Evolutionary conservation across 129 eudicot species (phyloP), one percentile per base, ranked within the genome.

Genomic region (Gnaphalium uliginosum): DNA sequence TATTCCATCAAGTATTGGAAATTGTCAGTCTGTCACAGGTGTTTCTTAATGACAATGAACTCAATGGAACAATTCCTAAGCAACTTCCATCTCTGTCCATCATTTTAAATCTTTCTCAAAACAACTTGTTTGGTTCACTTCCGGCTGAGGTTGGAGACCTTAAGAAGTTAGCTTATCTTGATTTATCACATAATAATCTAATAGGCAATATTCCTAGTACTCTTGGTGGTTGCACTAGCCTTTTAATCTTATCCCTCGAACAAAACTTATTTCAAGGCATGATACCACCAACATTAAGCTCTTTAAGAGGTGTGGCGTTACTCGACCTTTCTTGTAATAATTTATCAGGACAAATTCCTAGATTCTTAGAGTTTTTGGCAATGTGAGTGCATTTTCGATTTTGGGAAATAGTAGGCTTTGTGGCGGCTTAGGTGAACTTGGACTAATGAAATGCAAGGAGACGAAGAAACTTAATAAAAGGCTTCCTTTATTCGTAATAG

Each of bases 171-270:
- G 10, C 63, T 57, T n/a, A 57, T 9, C 13, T 57, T 18, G 63
- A 57, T 22, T 21, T 57, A 22, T n/a, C 25, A 5, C 63, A 57
- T 22, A 57, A 57, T 21, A 22, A 21, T 57, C 8, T 57, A 7
- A 21, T 29, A 57, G 63, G 63, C 21, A 57, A 19, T 13, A 57
- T 57, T 57, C 63, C 63, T 57, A 21, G 13, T 57, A 57, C 25
- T 11, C 24, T 57, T 57, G 27, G 63, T 57, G 63, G 63, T 57
- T 57, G 63, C 63, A 57, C 63, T 57, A 57, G 27, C 63, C 63
- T 57, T 1, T 57, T 57, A n/a, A 21, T n/a, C 29, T 57, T 22
- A 9, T 57, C 63, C 27, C 63, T 57, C 25, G 15, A 22, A 57
- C 25, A 21, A 57, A 57, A 57, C 63, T 57, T 57, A 21, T 57